These are phyloP conservation scores for Pythium brassicae DNA, from an alignment of 352 stramenopile genomes.

Conservation along the genomic window DNA sequence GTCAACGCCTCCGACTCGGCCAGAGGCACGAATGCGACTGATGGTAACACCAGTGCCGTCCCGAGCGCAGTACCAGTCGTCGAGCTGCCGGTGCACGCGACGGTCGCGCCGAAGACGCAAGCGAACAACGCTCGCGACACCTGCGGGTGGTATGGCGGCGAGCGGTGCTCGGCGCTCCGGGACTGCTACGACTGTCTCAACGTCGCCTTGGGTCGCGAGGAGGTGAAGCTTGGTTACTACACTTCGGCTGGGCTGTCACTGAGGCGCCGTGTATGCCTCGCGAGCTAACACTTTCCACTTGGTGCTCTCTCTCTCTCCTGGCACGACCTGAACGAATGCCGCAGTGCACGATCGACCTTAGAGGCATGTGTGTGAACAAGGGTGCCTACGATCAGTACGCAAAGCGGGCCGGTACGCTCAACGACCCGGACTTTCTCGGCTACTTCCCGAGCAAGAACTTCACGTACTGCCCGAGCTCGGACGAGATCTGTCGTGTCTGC, in stretches of 20 bases:
- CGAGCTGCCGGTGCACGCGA: not conserved
- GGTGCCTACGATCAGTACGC: constrained; percentile 1
- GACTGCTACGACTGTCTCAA: constrained; percentile 19
- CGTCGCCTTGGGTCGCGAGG: constrained; percentile 4
- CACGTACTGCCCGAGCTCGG: constrained; percentile 14
- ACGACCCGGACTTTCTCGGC: constrained; percentile 8
- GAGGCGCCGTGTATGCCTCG: too few species aligned
- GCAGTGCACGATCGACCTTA: constrained; percentile 13
- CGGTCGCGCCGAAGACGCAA: constrained; percentile 8
- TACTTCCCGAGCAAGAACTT: constrained; percentile 14
- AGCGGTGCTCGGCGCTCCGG: constrained; percentile 12
- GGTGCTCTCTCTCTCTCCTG: too few species aligned
- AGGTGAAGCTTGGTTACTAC: not conserved
- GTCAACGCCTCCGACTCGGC: not conserved
- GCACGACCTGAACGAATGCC: too few species aligned
- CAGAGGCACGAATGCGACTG: not conserved
- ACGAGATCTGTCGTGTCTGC: constrained; percentile 10
- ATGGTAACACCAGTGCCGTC: not conserved
- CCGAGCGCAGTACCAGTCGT: not conserved
- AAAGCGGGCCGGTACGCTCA: not conserved
- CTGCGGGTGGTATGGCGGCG: constrained; percentile 11
- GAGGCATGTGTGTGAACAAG: constrained; percentile 12
- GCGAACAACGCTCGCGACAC: constrained; percentile 7
- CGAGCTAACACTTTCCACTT: too few species aligned
- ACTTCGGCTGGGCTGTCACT: not conserved